phyloP scores from a whole-genome alignment of 208 protist species.

The Crithidia brevicula region DNA sequence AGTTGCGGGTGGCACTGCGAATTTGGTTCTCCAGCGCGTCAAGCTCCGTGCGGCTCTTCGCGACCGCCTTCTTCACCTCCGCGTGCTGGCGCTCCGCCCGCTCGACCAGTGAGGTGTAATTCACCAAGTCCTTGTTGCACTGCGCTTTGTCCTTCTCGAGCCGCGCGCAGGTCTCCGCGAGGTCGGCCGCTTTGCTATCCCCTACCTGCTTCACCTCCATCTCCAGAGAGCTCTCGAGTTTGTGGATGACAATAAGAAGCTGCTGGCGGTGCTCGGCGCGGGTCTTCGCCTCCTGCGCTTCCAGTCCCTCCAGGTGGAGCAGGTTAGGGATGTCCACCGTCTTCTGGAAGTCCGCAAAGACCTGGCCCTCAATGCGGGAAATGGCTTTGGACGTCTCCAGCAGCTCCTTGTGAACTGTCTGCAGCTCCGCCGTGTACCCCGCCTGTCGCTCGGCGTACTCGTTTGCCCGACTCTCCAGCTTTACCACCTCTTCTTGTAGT shows the following conservation, averaged over 20 bases:
- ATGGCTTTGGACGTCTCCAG: slow-evolving; percentile 59
- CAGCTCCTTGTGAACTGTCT: slow-evolving; percentile 56
- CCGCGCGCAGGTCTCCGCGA: slow-evolving; percentile 38
- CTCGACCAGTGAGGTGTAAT: slow-evolving; percentile 60
- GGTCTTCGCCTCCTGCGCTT: slow-evolving; percentile 50
- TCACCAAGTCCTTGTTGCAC: slow-evolving; percentile 59
- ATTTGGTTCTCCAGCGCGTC: slow-evolving; percentile 71
- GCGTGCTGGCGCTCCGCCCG: slow-evolving; percentile 53
- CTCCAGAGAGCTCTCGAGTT: slow-evolving; percentile 80
- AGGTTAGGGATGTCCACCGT: slow-evolving; percentile 88
- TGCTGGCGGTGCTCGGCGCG: slow-evolving; percentile 75
- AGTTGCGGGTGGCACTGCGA: slow-evolving; percentile 45
- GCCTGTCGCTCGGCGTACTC: slow-evolving; percentile 22
- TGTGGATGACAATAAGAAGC: slow-evolving; percentile 74
- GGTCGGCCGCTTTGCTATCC: slow-evolving; percentile 37
- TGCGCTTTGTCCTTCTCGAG: slow-evolving; percentile 61
- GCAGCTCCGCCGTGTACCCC: slow-evolving; percentile 37
- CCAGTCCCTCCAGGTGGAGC: slow-evolving; percentile 83
- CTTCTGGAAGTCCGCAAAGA: slow-evolving; percentile 93
- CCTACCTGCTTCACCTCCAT: slow-evolving; percentile 66
- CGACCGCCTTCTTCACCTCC: slow-evolving; percentile 37
- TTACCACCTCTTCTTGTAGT: slow-evolving; percentile 30
- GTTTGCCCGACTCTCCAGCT: slow-evolving; percentile 26
- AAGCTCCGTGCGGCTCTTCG: slow-evolving; percentile 48
- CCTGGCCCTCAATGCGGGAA: slow-evolving; percentile 66